These are phyloP conservation scores for Neonothopanus nambi DNA, from an alignment of 1,284 basidiomycete genomes.

Conservation along the genomic window DNA sequence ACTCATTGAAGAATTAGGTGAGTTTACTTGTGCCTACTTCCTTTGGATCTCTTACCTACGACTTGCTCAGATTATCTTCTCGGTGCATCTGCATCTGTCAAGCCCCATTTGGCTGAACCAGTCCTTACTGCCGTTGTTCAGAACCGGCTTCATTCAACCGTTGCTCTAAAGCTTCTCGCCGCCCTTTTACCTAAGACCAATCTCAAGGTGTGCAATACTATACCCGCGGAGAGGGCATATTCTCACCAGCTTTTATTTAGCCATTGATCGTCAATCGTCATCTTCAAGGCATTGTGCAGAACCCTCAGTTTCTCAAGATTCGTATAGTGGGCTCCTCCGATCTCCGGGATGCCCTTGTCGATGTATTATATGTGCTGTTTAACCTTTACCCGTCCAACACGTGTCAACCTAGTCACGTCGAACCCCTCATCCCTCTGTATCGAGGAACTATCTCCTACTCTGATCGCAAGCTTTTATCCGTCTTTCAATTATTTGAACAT, in stretches of 20 bases:
- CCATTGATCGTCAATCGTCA: slow-evolving; percentile 64
- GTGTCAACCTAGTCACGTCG: slow-evolving; percentile 80
- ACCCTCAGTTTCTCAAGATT: slow-evolving; percentile 53
- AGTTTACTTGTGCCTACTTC: slow-evolving; percentile 18
- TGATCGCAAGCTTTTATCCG: slow-evolving; percentile 69
- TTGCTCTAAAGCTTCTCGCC: slow-evolving; percentile 51
- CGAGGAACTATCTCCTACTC: slow-evolving; percentile 62
- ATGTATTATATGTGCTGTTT: slow-evolving; percentile 68
- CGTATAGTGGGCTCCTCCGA: slow-evolving; percentile 27
- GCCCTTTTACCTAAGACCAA: slow-evolving; percentile 41
- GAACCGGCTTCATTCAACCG: slow-evolving; percentile 47
- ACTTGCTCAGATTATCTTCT: slow-evolving; percentile 25
- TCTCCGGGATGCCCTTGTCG: slow-evolving; percentile 38
- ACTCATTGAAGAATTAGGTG: slow-evolving; percentile 41
- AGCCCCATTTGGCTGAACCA: slow-evolving; percentile 72
- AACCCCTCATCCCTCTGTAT: slow-evolving; percentile 76
- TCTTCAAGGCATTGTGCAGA: slow-evolving; percentile 63
- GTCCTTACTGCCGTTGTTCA: slow-evolving; percentile 69
- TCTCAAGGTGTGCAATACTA: slow-evolving; percentile 58
- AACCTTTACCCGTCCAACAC: slow-evolving; percentile 75
- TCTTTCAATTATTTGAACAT: slow-evolving; percentile 79
- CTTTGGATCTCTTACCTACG: slow-evolving; percentile 10
- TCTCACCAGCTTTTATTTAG: slow-evolving; percentile 31
- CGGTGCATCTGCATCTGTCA: slow-evolving; percentile 36
- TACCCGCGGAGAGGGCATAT: too few species aligned